Conservation (phyloP, 345 rosid species). For the Murraya koenigii region DNA sequence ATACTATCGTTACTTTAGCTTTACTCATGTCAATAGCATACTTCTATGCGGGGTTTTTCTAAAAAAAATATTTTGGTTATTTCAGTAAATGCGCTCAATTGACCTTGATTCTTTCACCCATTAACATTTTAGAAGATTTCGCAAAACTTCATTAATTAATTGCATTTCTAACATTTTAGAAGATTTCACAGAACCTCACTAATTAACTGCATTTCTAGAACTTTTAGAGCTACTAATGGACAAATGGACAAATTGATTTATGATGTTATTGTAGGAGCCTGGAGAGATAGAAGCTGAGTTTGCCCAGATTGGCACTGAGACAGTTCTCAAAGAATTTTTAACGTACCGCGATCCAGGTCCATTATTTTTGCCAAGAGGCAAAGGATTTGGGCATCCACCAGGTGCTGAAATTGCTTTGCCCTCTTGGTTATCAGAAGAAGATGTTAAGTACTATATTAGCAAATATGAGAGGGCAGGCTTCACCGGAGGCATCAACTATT, state of each 20-base stretch:
- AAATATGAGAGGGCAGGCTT: slow-evolving; percentile 65
- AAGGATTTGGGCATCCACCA: slow-evolving; percentile 32
- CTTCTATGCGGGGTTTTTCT: not conserved
- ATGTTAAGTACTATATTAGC: slow-evolving; percentile 40
- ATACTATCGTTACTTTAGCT: not conserved
- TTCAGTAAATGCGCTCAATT: not conserved
- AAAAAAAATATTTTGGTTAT: not conserved
- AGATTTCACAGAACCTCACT: too few species aligned
- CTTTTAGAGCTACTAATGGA: not conserved
- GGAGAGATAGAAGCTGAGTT: slow-evolving; percentile 73
- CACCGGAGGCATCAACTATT: slow-evolving; percentile 79
- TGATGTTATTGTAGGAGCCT: slow-evolving; percentile 35
- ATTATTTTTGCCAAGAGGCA: slow-evolving; percentile 45
- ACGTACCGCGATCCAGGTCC: slow-evolving; percentile 54
- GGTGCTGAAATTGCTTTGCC: slow-evolving; percentile 43
- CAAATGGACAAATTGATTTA: not conserved
- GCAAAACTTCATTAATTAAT: too few species aligned
- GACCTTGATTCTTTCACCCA: too few species aligned
- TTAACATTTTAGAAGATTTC: too few species aligned
- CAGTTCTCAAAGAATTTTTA: slow-evolving; percentile 46
- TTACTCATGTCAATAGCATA: not conserved
- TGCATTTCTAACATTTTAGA: not conserved
- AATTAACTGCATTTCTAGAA: not conserved
- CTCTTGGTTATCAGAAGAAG: slow-evolving; percentile 66
- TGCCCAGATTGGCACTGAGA: slow-evolving; percentile 35